phyloP scores from a whole-genome alignment of 1,284 basidiomycete species.

The Trichosporon ovoides region DNA sequence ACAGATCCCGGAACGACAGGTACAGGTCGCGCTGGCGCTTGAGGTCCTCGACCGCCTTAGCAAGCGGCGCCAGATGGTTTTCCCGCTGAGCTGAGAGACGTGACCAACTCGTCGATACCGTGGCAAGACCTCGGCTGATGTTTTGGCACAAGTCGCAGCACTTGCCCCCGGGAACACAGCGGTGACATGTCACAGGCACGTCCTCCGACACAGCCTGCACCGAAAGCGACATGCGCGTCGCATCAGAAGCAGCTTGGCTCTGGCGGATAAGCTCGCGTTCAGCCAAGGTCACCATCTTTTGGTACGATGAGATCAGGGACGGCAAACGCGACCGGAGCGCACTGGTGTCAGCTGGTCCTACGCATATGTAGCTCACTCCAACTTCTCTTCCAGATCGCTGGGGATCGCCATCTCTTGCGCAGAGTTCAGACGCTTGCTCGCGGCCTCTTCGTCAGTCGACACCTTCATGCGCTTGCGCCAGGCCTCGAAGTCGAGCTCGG shows the following conservation, averaged over 20 bases:
- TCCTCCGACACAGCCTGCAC: constrained; percentile 68
- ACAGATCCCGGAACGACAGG: constrained; percentile 73
- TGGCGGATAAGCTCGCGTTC: constrained; percentile 80
- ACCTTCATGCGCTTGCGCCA: constrained; percentile 65
- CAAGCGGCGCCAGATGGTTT: constrained; percentile 38
- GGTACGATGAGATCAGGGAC: constrained; percentile 69
- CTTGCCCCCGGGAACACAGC: constrained; percentile 52
- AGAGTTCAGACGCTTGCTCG: constrained; percentile 69
- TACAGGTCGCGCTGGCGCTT: constrained; percentile 82
- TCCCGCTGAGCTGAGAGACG: constrained; percentile 72
- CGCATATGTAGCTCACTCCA: constrained; percentile 57
- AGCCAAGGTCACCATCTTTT: constrained; percentile 77
- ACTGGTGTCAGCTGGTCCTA: constrained; percentile 47
- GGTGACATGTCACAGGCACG: constrained; percentile 40
- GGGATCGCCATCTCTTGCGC: constrained; percentile 88
- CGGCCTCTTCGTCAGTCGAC: constrained; percentile 79
- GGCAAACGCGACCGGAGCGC: constrained; percentile 65
- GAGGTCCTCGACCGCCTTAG: constrained; percentile 29
- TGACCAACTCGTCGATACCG: constrained; percentile 64
- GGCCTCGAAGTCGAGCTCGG: constrained; percentile 70
- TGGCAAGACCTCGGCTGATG: constrained; percentile 65
- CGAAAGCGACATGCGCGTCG: constrained; percentile 72
- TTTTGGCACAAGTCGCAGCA: constrained; percentile 71
- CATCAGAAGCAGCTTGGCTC: constrained; percentile 78
- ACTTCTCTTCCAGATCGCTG: constrained; percentile 80